These are phyloP conservation scores for Arthrinium phaeospermum DNA, from an alignment of 2,329 filamentous ascomycete genomes.

Conservation along the genomic window DNA sequence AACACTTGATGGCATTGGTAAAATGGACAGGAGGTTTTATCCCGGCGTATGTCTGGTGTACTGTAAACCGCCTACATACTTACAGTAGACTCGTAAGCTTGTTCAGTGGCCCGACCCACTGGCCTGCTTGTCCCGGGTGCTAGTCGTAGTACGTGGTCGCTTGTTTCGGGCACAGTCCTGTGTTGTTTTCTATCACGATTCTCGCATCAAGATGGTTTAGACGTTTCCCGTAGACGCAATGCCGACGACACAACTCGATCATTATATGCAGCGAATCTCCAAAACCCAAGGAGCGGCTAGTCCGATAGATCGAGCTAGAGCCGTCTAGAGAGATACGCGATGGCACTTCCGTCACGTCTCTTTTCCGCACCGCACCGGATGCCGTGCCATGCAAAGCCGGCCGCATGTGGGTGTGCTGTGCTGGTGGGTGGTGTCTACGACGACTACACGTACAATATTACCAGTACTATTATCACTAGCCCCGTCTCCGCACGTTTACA, in stretches of 20 bases:
- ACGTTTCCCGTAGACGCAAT: not conserved
- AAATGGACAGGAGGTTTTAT: not conserved
- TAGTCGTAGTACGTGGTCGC: not conserved
- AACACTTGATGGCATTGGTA: not conserved
- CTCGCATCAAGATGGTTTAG: slow-evolving; percentile 2
- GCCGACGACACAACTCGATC: slow-evolving; percentile 4
- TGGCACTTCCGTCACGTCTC: not conserved
- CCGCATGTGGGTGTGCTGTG: not conserved
- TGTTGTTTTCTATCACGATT: slow-evolving; percentile 7
- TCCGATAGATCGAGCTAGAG: slow-evolving; percentile 1
- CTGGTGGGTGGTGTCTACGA: not conserved
- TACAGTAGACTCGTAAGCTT: slow-evolving; percentile 12
- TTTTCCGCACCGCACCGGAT: slow-evolving; percentile 14
- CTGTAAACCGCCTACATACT: not conserved
- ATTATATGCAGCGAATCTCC: slow-evolving; percentile 2
- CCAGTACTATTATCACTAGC: not conserved
- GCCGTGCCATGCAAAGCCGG: slow-evolving; percentile 9
- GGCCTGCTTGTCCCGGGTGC: not conserved
- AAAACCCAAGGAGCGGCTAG: not conserved
- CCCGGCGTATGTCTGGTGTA: not conserved
- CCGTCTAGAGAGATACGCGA: not conserved
- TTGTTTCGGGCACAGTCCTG: slow-evolving; percentile 11
- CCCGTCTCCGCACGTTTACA: not conserved
- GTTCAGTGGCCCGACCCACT: slow-evolving; percentile 20
- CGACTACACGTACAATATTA: not conserved